A percentile compares a stretch with the other conserved stretches of the same genome.
Conservation (phyloP, 352 stramenopile genomes). For the Hyaloperonospora brassicae region DNA sequence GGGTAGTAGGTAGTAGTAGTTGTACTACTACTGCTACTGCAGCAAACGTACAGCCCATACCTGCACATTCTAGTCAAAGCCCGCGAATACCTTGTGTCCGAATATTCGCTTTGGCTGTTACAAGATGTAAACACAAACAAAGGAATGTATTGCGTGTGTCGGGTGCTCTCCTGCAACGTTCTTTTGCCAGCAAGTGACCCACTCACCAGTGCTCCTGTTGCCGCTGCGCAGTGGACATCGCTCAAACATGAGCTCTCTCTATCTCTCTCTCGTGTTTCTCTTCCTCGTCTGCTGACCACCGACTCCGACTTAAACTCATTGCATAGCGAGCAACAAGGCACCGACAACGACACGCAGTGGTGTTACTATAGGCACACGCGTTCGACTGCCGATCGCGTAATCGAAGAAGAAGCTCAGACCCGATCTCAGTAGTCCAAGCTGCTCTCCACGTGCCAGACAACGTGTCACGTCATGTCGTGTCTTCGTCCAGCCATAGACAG, state of each 20-base stretch:
- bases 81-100: too few relatives aligned
- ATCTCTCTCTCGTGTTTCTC: slow-evolving; percentile 7
- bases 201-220: not conserved
- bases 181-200: slow-evolving; percentile 7
- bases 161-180: slow-evolving; percentile 3
- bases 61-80: too few relatives aligned
- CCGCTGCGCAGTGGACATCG: slow-evolving; percentile 12
- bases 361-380: slow-evolving; percentile 18
- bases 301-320: slow-evolving; percentile 37
- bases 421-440: slow-evolving; percentile 2
- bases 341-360: slow-evolving; percentile 1
- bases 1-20: slow-evolving; percentile 11
- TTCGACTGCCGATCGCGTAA: not conserved
- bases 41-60: not conserved
- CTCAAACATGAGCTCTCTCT: slow-evolving; percentile 10
- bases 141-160: slow-evolving; percentile 5
- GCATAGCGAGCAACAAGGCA: slow-evolving; percentile 6
- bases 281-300: slow-evolving; percentile 14
- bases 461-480: too few relatives aligned
- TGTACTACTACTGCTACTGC: slow-evolving; percentile 6
- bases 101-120: too few relatives aligned
- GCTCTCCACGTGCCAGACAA: too few relatives aligned
- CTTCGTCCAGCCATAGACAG: too few relatives aligned
- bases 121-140: too few relatives aligned
- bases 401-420: slow-evolving; percentile 9